Conservation (phyloP, 2,329 filamentous ascomycete genomes). For the Phialocephala subalpina region DNA sequence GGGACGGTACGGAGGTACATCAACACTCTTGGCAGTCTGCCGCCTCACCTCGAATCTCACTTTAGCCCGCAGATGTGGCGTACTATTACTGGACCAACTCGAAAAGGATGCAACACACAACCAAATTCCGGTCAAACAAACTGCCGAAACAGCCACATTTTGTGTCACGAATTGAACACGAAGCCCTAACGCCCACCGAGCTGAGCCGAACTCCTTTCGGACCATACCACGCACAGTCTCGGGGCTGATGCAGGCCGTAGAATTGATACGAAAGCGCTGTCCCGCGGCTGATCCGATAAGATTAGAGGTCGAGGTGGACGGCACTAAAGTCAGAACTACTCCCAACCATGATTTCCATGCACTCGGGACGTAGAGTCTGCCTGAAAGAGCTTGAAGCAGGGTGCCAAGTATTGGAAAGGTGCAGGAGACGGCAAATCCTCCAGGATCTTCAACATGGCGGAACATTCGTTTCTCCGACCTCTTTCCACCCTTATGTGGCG, state of each 20-base stretch:
- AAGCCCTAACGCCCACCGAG: conserved; percentile 1
- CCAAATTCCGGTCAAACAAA: not conserved
- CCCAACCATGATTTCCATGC: not conserved
- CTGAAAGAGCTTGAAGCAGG: not conserved
- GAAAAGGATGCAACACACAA: not conserved
- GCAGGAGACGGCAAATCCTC: not conserved
- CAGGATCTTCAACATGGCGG: not conserved
- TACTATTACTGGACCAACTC: not conserved
- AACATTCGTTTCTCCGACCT: not conserved
- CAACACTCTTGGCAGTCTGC: not conserved
- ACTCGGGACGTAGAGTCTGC: not conserved
- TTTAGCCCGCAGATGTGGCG: not conserved
- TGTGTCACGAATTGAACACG: not conserved
- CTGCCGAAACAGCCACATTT: conserved; percentile 2
- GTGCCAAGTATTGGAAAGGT: conserved; percentile 6
- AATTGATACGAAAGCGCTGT: conserved; percentile 1
- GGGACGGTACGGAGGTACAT: conserved; percentile 1
- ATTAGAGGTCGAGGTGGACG: not conserved
- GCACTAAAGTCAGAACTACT: not conserved
- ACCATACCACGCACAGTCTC: not conserved
- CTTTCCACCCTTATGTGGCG: not conserved
- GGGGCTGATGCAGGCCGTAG: conserved; percentile 1
- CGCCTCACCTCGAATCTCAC: not conserved
- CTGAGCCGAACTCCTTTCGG: not conserved
- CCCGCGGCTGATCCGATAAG: not conserved